Evolutionary conservation across 257 asterid species (phyloP), one percentile per base, ranked within the genome.

Genomic region (Lithospermum erythrorhizon): DNA sequence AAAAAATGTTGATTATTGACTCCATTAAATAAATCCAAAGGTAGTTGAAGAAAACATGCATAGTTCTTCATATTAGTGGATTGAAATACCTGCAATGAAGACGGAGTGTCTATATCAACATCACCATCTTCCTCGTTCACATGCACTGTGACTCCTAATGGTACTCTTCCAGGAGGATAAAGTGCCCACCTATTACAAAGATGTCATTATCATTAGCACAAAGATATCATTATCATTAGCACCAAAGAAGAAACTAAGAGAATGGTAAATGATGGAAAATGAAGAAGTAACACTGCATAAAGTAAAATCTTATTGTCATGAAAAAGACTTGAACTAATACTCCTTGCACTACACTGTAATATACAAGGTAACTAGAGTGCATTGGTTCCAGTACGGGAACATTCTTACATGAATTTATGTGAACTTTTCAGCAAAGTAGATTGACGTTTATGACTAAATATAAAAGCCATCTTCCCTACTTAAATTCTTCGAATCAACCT

Each of bases 111-210:
- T 66, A 89, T 82, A 69, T 77, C 78, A 80, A 93, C 97, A 78
- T 93, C 98, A 27, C 98, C 98, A 61, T 93, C 90, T 68, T 89
- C 95, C 78, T 93, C 98, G 65, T 93, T 86, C 58, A 93, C 95
- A 77, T 89, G 97, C 64, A 93, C 90, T 20, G 95, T 88, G 76
- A 93, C 95, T 72, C 98, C 98, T 75, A 75, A 75, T 65, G 98
- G 98, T 69, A 93, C 97, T 76, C 86, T 86, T 68, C 98, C 98
- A 3, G 98, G 98, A 69, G 98, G 98, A 89, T 93, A 93, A 79
- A 93, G 66, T 19, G 98, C 97, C 98, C 98, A 93, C 87, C 97
- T 93, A 67, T 78, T 72, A 45, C 72, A 69, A 65, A 59, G 58
- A 45, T 37, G 51, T 29, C 64, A 61, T n/a, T n/a, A n/a, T n/a